Evolutionary conservation across 164 flowering plant genomes (phyloP).

Genomic region (Euptelea pleiosperma): DNA sequence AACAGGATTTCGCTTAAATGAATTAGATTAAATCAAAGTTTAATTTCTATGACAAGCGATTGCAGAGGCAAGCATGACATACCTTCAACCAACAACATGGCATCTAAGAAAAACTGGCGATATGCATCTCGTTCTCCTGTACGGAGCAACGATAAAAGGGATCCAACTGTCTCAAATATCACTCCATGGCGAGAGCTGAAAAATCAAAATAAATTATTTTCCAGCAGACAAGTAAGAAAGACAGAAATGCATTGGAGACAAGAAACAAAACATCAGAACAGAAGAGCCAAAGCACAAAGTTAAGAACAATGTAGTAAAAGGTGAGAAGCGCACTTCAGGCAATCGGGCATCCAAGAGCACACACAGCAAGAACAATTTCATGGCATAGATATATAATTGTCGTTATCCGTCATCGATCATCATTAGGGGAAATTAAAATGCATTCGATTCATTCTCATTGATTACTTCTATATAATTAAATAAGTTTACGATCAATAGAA

Average conservation of each 20-base stretch:
- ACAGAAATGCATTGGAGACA: neutral
- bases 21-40: neutral
- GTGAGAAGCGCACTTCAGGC: too few species aligned
- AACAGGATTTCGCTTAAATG: neutral
- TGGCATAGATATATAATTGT: too few species aligned
- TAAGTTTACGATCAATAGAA: too few species aligned
- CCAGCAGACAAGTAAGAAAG: neutral
- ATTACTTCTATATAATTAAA: too few species aligned
- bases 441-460: too few species aligned
- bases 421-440: too few species aligned
- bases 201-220: constrained; percentile 3
- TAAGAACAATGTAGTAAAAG: too few species aligned
- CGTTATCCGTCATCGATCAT: too few species aligned
- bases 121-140: constrained; percentile 80
- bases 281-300: neutral
- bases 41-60: neutral
- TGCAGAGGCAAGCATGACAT: constrained; percentile 7
- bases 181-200: constrained; percentile 67
- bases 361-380: too few species aligned
- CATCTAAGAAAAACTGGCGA: constrained; percentile 74
- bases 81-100: constrained; percentile 75
- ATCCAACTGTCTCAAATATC: constrained; percentile 75
- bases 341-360: too few species aligned
- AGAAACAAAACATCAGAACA: neutral
- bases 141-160: constrained; percentile 78